These are phyloP conservation scores for Tubosaeta sp. DNA, from an alignment of 768 basidiomycete species.

Conservation along the genomic window DNA sequence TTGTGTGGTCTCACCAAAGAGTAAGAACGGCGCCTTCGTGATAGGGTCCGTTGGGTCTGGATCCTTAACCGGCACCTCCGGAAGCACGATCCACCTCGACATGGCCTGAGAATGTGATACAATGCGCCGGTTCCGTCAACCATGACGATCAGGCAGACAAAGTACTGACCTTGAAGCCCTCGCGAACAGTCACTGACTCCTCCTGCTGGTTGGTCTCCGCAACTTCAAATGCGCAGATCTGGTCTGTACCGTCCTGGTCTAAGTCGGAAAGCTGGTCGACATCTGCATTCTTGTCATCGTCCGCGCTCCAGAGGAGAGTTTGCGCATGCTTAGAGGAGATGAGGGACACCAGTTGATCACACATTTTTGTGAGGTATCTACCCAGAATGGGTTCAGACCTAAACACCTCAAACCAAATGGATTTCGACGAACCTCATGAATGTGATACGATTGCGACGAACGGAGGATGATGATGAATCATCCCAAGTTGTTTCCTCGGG, in stretches of 20 bases:
- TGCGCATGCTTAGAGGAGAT: constrained; percentile 33
- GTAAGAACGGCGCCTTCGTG: constrained; percentile 24
- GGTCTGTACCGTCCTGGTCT: constrained; percentile 35
- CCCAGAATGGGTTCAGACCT: background rate
- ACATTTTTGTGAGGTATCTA: constrained; percentile 57
- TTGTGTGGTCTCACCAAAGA: constrained; percentile 39
- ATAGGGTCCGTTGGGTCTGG: background rate
- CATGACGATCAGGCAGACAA: background rate
- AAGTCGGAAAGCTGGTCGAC: constrained; percentile 29
- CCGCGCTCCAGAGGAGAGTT: constrained; percentile 42
- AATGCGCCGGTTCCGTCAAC: background rate
- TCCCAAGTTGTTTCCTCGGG: constrained; percentile 58
- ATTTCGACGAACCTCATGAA: constrained; percentile 50
- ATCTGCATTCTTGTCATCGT: constrained; percentile 22
- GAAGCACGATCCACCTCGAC: constrained; percentile 11
- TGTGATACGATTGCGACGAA: constrained; percentile 49
- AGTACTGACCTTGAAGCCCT: constrained; percentile 42
- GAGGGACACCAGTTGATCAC: constrained; percentile 43
- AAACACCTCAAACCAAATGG: background rate
- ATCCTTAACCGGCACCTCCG: constrained; percentile 7
- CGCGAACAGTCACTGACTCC: constrained; percentile 40
- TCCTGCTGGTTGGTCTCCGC: constrained; percentile 53
- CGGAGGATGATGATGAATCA: constrained; percentile 41
- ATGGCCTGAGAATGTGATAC: background rate
- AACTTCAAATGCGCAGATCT: constrained; percentile 52